Evolutionary conservation across 1,284 basidiomycete genomes (phyloP).

Genomic region (Meripilus lineatus): DNA sequence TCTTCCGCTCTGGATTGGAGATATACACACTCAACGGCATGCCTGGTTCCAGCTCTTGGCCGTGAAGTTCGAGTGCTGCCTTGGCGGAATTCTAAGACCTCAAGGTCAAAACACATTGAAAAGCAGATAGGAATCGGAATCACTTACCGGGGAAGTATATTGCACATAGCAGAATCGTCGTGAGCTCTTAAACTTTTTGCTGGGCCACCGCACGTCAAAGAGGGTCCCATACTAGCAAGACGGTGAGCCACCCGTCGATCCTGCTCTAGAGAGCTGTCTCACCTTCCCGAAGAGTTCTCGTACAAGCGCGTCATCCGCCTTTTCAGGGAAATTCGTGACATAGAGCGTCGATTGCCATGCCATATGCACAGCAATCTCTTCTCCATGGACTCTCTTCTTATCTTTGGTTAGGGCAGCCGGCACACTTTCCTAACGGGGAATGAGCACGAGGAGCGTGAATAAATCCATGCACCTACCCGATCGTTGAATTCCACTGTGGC

Average conservation of each 20-base stretch:
- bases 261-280: constrained; percentile 9
- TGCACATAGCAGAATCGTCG: constrained; percentile 96
- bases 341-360: constrained; percentile 95
- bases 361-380: constrained; percentile 79
- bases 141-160: constrained; percentile 74
- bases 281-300: constrained; percentile 79
- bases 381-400: constrained; percentile 75
- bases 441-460: neutral
- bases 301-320: constrained; percentile 75
- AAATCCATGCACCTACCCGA: constrained; percentile 40
- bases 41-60: constrained; percentile 64
- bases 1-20: constrained; percentile 87
- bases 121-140: neutral
- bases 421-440: constrained; percentile 58
- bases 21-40: constrained; percentile 76
- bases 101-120: neutral
- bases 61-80: constrained; percentile 74
- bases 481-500: constrained; percentile 80
- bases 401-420: constrained; percentile 89
- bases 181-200: constrained; percentile 89
- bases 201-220: constrained; percentile 97
- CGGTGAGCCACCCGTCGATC: constrained; percentile 8
- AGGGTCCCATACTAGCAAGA: constrained; percentile 74
- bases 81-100: constrained; percentile 63
- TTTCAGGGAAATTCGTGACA: constrained; percentile 93